A percentile compares a stretch with the other conserved stretches of the same genome.
phyloP scores from a whole-genome alignment of 305 asterid genomes.

The Fraxinus platypoda region DNA sequence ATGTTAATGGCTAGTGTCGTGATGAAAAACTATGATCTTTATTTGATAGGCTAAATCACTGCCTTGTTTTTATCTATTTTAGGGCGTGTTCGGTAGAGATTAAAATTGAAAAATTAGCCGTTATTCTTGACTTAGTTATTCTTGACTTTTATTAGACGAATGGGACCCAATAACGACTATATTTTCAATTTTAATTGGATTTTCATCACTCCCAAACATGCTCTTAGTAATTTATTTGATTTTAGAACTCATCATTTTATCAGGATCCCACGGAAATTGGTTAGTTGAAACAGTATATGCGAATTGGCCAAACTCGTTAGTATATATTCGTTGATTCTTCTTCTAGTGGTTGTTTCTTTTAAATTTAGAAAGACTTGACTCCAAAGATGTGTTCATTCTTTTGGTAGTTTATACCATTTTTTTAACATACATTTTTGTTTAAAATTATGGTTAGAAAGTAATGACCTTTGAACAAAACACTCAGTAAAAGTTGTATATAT shows the following conservation, averaged over 20 bases:
- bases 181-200: no score
- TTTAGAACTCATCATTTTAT: not conserved
- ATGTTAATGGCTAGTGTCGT: not conserved
- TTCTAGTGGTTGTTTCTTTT: not conserved
- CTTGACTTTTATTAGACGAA: no score
- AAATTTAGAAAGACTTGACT: not conserved
- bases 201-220: no score
- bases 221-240: not conserved
- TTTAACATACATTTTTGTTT: not conserved
- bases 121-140: no score
- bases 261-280: not conserved
- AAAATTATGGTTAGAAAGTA: not conserved
- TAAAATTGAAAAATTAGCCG: no score
- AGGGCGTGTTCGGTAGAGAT: no score
- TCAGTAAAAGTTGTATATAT: not conserved
- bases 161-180: no score
- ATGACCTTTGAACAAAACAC: not conserved
- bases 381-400: not conserved
- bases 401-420: not conserved
- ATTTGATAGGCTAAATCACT: not conserved
- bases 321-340: not conserved
- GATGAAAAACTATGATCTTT: not conserved
- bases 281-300: not conserved
- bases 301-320: not conserved
- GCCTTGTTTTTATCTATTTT: not conserved